Base-by-base conservation (phyloP, 768 basidiomycete species). In the Xerocomellus intermedius region DNA sequence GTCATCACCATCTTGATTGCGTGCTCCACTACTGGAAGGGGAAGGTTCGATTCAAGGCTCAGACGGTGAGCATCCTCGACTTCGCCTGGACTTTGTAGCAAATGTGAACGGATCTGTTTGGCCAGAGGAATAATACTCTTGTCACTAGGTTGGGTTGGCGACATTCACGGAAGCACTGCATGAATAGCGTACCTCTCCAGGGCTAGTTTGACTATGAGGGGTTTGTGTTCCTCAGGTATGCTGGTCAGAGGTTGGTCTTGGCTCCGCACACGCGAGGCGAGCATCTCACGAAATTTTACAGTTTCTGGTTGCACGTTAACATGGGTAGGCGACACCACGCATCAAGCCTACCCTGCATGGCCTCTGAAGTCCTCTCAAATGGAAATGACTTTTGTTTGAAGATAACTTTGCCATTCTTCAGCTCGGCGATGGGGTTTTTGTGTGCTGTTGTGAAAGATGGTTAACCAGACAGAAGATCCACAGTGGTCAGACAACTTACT, bases 311-410 rank as follows among this genome's bases (percentile, higher is more conserved):
- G 42, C 14, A 49, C 19, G 36, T 66, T 57, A 42, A 49, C 4
- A 51, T 12, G 13, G 32, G 24, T 33, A 33, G 2, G 47, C 7
- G 30, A 49, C 19, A 30, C 19, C 0, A 32, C 14, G 30, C 22
- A 42, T 39, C 12, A 47, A 49, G 67, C 78, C 45, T 55, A 87
- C 91, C 90, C 79, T 88, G 86, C 63, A 93, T 78, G 16, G 90
- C 91, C 66, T 91, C 89, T 7, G 87, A 87, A 62, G 84, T 77
- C 68, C 90, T 91, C 72, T 91, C 88, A 46, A 89, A 82, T 0
- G 86, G 82, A 33, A 85, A 64, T 16, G 79, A 72, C 70, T 89
- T 92, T 76, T 93, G 91, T 69, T 80, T 88, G 65, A 91, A 84
- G 12, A 82, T 59, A 4, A 88, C 80, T 68, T 85, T 93, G 21